A percentile compares a stretch with the other conserved stretches of the same genome.
Conservation (phyloP, 306 rosid species). For the Prinsepia uniflora region DNA sequence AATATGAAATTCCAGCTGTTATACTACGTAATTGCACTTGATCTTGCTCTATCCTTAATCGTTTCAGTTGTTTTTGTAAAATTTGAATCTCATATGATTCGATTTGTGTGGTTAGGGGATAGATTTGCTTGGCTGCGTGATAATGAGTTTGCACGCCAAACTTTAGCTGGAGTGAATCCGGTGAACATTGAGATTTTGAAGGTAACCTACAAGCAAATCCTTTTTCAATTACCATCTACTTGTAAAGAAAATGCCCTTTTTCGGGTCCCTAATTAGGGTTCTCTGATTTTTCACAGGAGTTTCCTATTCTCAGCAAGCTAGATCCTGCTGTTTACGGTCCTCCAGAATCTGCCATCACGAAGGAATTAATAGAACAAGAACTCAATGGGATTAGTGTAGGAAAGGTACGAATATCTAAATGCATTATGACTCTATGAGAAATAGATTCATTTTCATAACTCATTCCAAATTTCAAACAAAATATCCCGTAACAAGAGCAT, state of each 20-base stretch:
- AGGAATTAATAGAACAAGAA: conserved; percentile 73
- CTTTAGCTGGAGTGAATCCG: conserved; percentile 91
- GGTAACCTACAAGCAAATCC: conserved; percentile 42
- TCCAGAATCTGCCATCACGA: conserved; percentile 69
- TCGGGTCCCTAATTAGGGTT: conserved; percentile 16
- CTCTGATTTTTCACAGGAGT: conserved; percentile 45
- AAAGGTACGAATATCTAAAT: conserved; percentile 43
- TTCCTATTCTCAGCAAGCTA: conserved; percentile 72
- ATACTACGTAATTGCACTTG: conserved; percentile 46
- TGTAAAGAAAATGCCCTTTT: neutral
- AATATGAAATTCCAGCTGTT: conserved; percentile 74
- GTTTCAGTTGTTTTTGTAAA: neutral
- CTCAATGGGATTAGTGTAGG: conserved; percentile 71
- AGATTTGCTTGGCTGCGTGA: conserved; percentile 87
- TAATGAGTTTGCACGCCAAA: conserved; percentile 85
- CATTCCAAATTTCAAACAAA: neutral
- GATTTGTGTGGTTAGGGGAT: conserved; percentile 49
- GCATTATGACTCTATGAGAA: neutral
- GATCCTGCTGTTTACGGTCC: conserved; percentile 76
- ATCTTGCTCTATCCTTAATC: neutral
- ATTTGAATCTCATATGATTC: neutral
- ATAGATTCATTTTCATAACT: too few species aligned
- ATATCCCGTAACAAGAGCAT: conserved; percentile 18
- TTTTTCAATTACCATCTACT: neutral
- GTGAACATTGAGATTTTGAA: conserved; percentile 79